Base-by-base conservation (phyloP, 2,329 filamentous ascomycete genomes). In the Thermothelomyces thermophilus region DNA sequence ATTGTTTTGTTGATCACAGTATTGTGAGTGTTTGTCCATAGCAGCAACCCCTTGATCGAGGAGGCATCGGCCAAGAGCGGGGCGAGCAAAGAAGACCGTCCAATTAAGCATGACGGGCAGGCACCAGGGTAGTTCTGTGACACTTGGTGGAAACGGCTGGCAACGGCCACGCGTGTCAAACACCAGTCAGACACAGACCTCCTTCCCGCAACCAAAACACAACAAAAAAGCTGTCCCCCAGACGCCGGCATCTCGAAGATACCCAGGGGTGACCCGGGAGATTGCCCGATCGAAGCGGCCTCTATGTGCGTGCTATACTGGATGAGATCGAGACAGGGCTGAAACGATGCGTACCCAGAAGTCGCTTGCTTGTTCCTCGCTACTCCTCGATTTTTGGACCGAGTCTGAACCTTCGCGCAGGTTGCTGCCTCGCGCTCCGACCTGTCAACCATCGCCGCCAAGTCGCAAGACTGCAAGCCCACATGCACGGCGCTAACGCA, bases 151-250 rank as follows among this genome's bases (percentile, higher is more conserved):
- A 61, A 60, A 63, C 64, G 60, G 63, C 62, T 65, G 63, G 63
- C 64, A 66, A 63, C 30, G 41, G 44, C 13, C 24, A 60, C 63
- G 58, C 51, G 64, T 64, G 62, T 70, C 67, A 70, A 69, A 71
- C 67, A 63, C 66, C 62, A 62, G 63, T 67, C 62, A 62, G 63
- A 67, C 63, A 64, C 64, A 62, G 62, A 64, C 61, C 54, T 56
- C 52, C 52, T 52, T 57, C 50, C 56, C 42, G 16, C 42, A 37
- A 33, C 33, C 5, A 14, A 46, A 51, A 60, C 24, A 19, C 10
- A 13, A 17, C 14, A 11, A 16, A 39, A 28, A n/a, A 26, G 24
- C 24, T 26, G 24, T n/a, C n/a, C n/a, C n/a, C n/a, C n/a, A n/a
- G n/a, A n/a, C 24, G 24, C 24, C 14, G 16, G 20, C 55, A 63